Percentiles rank a stretch among this genome's conserved stretches.
phyloP scores from a whole-genome alignment of 78 protist genomes.

The slime mould (Dictyostelium discoideum) region dicty_2.7 NC_007089.4:1909001-1909500 shows the following conservation, averaged over 20 bases:
- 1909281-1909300: constrained; percentile 35
- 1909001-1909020: constrained; percentile 19
- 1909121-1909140: constrained; percentile 77
- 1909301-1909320: constrained; percentile 53
- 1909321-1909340: constrained; percentile 39
- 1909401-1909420: constrained; percentile 65
- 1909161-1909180: not conserved
- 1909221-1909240: constrained; percentile 23
- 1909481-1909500: constrained; percentile 45
- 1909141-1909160: constrained; percentile 63
- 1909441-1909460: constrained; percentile 62
- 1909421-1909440: constrained; percentile 71
- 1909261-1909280: constrained; percentile 72
- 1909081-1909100: constrained; percentile 38
- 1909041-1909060: constrained; percentile 29
- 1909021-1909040: constrained; percentile 9
- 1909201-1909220: constrained; percentile 34
- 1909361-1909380: not conserved
- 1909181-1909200: constrained; percentile 28
- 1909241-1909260: constrained; percentile 65
- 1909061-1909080: constrained; percentile 57
- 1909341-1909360: not conserved
- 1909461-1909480: constrained; percentile 29
- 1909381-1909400: constrained; percentile 24
- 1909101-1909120: constrained; percentile 49